Percentiles rank a stretch among this genome's conserved stretches.
Evolutionary conservation across 1,284 basidiomycete genomes (phyloP).

Genomic region (Boletus sp.): DNA sequence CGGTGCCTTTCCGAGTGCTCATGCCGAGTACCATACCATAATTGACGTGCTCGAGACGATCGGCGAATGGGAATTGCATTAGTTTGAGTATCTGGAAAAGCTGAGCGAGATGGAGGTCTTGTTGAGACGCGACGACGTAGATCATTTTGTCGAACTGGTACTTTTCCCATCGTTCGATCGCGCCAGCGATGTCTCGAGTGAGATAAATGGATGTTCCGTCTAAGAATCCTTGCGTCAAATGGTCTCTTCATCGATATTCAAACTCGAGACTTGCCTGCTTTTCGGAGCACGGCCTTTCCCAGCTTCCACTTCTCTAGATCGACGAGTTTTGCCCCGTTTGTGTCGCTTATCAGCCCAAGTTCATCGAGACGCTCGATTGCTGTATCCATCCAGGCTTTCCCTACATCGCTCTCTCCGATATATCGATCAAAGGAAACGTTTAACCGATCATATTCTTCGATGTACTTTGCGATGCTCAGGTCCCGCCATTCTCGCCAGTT

Average conservation of each 20-base stretch:
- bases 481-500: constrained; percentile 96
- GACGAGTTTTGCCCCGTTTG: constrained; percentile 74
- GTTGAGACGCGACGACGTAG: constrained; percentile 93
- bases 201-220: constrained; percentile 98
- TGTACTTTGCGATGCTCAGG: constrained; percentile 89
- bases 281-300: constrained; percentile 87
- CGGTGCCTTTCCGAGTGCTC: constrained; percentile 97
- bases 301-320: constrained; percentile 89
- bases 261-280: constrained; percentile 57
- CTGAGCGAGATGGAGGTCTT: constrained; percentile 91
- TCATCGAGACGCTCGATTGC: constrained; percentile 63
- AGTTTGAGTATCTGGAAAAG: constrained; percentile 95
- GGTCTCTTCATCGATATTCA: background rate
- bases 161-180: constrained; percentile 89
- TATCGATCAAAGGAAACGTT: constrained; percentile 96
- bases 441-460: constrained; percentile 84
- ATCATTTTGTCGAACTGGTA: constrained; percentile 99
- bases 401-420: constrained; percentile 90
- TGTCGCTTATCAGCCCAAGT: constrained; percentile 60
- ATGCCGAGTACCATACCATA: constrained; percentile 94
- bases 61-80: constrained; percentile 89
- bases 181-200: constrained; percentile 96
- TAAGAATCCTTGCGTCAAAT: constrained; percentile 29
- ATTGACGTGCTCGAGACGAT: constrained; percentile 84
- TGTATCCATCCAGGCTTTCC: constrained; percentile 73